A percentile compares a stretch with the other conserved stretches of the same genome.
Conservation (phyloP, 805 yeast genomes). For the Saturnispora hagleri region DNA sequence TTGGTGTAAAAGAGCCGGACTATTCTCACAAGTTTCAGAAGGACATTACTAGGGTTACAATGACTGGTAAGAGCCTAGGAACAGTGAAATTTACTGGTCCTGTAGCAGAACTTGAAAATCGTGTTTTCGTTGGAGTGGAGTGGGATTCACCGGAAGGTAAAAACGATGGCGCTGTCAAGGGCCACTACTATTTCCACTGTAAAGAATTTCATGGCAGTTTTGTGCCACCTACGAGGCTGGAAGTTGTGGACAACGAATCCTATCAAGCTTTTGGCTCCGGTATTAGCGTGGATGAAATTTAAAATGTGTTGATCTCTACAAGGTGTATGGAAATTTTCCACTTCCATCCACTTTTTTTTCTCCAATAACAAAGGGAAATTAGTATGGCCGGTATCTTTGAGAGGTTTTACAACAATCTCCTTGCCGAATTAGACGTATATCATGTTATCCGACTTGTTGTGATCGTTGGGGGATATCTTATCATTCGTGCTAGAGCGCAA, state of each 20-base stretch:
- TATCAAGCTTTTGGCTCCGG: not conserved
- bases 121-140: slow-evolving; percentile 75
- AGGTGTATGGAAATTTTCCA: not conserved
- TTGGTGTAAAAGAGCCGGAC: slow-evolving; percentile 65
- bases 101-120: slow-evolving; percentile 50
- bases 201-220: slow-evolving; percentile 61
- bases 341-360: not conserved
- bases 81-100: slow-evolving; percentile 60
- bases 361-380: not conserved
- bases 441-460: slow-evolving; percentile 39
- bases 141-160: slow-evolving; percentile 83
- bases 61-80: slow-evolving; percentile 64
- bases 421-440: slow-evolving; percentile 36
- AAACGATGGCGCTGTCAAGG: slow-evolving; percentile 70
- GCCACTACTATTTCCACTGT: slow-evolving; percentile 49
- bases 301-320: not conserved
- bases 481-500: slow-evolving; percentile 47
- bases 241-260: slow-evolving; percentile 40
- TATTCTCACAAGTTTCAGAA: slow-evolving; percentile 20
- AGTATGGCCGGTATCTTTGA: slow-evolving; percentile 1
- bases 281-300: slow-evolving; percentile 1
- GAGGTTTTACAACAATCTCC: slow-evolving; percentile 8
- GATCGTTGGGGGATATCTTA: slow-evolving; percentile 53
- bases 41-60: slow-evolving; percentile 36
- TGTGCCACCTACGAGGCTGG: slow-evolving; percentile 58